Evolutionary conservation across 176 grass and related monocot species (phyloP), one percentile per base, ranked within the genome.

Genomic region (Lolium rigidum): DNA sequence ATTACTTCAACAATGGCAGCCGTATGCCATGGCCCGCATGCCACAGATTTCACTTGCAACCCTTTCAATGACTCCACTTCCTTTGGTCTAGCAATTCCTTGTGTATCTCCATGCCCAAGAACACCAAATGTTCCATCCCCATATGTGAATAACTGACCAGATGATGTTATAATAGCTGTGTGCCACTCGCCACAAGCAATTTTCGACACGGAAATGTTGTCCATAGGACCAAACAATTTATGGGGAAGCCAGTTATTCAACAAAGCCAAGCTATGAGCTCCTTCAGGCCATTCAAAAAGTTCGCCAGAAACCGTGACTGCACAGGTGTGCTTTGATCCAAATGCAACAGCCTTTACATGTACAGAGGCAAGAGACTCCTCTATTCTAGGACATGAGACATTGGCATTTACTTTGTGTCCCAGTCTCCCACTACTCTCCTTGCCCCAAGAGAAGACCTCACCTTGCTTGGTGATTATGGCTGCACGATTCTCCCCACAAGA

Each of bases 141-240:
- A 68, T 92, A 98, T 79, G 96, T 98, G 80, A 91, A 98, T 88
- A 98, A 80, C 83, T 90, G 90, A 80, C 91, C 92, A 7, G 88
- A 79, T 4, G 91, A 95, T 63, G 96, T 92, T 82, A 98, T 85
- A 20, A 98, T 82, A 86, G 89, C 86, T 25, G 93, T 98, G 73
- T 98, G 96, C 96, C 96, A 98, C 50, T 92, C 86, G 57, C 96
- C 93, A 44, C 96, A 98, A 69, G 93, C 87, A 90, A 98, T 89
- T 64, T 89, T 95, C 4, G 54, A 90, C 63, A 98, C 87, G 20
- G 86, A 91, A 85, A 98, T 90, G 62, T 80, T 80, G 56, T 98
- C 88, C 74, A 89, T 87, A 28, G 70, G 89, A 72, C 86, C 89
- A 81, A 79, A 91, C 44, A 98, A 24, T 85, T 74, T 87, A 71